phyloP scores from a whole-genome alignment of 2,329 filamentous ascomycete species.

The Ophiostoma piceae region DNA sequence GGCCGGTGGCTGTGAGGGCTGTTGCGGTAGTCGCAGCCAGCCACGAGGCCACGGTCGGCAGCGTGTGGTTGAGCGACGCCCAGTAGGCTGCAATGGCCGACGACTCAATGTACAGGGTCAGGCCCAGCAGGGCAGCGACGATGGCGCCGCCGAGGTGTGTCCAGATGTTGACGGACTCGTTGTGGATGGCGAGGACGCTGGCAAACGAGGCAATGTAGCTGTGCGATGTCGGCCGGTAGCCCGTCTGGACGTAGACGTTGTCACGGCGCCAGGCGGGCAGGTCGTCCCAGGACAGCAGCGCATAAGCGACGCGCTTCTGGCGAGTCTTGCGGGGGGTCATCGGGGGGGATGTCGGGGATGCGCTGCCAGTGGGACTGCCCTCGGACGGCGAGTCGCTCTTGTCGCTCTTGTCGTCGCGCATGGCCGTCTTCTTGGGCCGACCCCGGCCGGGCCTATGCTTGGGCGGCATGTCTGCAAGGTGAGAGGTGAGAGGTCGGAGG shows the following conservation, averaged over 20 bases:
- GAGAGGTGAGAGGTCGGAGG: background rate
- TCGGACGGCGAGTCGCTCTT: background rate
- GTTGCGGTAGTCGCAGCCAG: background rate
- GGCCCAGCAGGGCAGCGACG: slow-evolving; percentile 47
- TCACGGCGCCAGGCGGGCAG: slow-evolving; percentile 56
- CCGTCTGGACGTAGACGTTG: slow-evolving; percentile 51
- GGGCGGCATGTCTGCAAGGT: slow-evolving; percentile 11
- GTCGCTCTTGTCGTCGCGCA: slow-evolving; percentile 7
- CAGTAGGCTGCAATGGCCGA: slow-evolving; percentile 7
- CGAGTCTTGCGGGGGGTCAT: slow-evolving; percentile 13
- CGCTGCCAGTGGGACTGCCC: slow-evolving; percentile 25
- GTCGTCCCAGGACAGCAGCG: slow-evolving; percentile 52
- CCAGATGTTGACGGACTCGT: slow-evolving; percentile 61
- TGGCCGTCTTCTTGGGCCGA: slow-evolving; percentile 20
- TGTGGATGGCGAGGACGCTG: slow-evolving; percentile 53
- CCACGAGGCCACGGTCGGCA: slow-evolving; percentile 3
- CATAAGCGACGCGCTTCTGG: slow-evolving; percentile 24
- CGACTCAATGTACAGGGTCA: slow-evolving; percentile 45
- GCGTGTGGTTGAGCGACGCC: background rate
- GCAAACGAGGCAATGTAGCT: slow-evolving; percentile 44
- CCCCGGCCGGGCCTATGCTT: slow-evolving; percentile 18
- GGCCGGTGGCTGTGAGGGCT: background rate
- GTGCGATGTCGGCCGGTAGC: slow-evolving; percentile 49
- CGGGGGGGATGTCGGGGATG: background rate
- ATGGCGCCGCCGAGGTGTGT: slow-evolving; percentile 61